phyloP scores from a whole-genome alignment of 257 asterid species.

The Solanum clarkiae region DNA sequence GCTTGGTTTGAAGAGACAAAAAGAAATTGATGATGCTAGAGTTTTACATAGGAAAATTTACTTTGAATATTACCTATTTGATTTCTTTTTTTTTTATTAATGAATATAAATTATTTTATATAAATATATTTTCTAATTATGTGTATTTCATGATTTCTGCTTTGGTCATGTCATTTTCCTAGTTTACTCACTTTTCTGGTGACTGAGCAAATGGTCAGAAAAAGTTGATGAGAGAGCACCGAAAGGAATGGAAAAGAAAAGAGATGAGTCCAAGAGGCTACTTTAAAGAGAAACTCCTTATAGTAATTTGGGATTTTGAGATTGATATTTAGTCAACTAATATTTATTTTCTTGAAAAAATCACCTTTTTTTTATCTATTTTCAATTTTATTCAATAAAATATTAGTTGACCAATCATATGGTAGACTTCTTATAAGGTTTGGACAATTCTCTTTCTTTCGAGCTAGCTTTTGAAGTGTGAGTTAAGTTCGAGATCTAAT shows the following conservation, averaged over 20 bases:
- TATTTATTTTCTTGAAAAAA: background rate
- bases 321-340: background rate
- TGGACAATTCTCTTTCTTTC: too few species aligned
- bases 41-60: background rate
- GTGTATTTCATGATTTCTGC: constrained; percentile 23
- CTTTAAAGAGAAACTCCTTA: background rate
- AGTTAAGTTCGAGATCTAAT: too few species aligned
- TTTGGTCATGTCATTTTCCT: constrained; percentile 50
- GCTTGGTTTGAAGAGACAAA: background rate
- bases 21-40: background rate
- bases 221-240: constrained; percentile 44
- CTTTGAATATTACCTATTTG: background rate
- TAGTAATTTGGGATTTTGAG: background rate
- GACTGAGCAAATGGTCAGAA: constrained; percentile 27
- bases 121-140: background rate
- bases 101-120: background rate
- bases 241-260: constrained; percentile 14
- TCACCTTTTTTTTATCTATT: background rate
- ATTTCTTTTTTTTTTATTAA: background rate
- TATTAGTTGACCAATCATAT: background rate
- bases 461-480: too few species aligned
- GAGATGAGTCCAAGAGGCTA: background rate
- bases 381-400: background rate
- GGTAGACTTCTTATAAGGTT: too few species aligned
- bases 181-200: constrained; percentile 11